phyloP scores from a whole-genome alignment of 352 stramenopile species.

The Peronospora belbahrii region DNA sequence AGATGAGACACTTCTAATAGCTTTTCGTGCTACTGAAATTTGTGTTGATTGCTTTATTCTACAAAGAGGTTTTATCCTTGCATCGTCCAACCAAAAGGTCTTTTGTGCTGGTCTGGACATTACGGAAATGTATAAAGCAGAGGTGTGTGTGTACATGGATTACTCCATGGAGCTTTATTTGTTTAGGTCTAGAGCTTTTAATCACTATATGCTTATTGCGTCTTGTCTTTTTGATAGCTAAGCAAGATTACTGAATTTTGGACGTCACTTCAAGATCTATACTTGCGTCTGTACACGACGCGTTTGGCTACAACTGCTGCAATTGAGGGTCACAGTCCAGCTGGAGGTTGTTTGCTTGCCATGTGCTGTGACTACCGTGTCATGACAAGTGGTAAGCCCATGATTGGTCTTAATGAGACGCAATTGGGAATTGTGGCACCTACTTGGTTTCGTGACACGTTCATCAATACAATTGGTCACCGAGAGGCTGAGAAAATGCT shows the following conservation, averaged over 20 bases:
- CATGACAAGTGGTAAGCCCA: constrained; percentile 82
- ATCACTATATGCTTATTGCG: neutral
- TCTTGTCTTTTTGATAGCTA: constrained; percentile 28
- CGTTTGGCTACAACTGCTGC: constrained; percentile 81
- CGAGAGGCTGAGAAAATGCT: constrained; percentile 84
- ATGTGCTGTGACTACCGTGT: constrained; percentile 93
- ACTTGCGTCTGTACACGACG: constrained; percentile 89
- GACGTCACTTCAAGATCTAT: constrained; percentile 89
- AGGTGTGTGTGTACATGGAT: no score
- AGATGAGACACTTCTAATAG: no score
- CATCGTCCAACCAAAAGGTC: constrained; percentile 68
- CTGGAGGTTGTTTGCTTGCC: constrained; percentile 89
- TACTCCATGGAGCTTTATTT: no score
- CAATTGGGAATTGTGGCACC: constrained; percentile 87
- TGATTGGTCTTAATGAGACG: constrained; percentile 93
- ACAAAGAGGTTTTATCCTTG: constrained; percentile 72
- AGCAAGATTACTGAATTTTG: constrained; percentile 82
- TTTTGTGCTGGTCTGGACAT: constrained; percentile 92
- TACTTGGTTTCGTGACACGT: constrained; percentile 74
- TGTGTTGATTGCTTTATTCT: no score
- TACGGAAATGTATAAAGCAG: constrained; percentile 87
- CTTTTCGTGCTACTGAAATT: no score
- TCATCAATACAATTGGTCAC: constrained; percentile 81
- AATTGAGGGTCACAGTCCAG: constrained; percentile 89
- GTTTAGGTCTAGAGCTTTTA: neutral